Percentiles rank a stretch among this genome's conserved stretches.
Conservation (phyloP, 2,329 filamentous ascomycete genomes). For the Aspergillus tamarii region DNA sequence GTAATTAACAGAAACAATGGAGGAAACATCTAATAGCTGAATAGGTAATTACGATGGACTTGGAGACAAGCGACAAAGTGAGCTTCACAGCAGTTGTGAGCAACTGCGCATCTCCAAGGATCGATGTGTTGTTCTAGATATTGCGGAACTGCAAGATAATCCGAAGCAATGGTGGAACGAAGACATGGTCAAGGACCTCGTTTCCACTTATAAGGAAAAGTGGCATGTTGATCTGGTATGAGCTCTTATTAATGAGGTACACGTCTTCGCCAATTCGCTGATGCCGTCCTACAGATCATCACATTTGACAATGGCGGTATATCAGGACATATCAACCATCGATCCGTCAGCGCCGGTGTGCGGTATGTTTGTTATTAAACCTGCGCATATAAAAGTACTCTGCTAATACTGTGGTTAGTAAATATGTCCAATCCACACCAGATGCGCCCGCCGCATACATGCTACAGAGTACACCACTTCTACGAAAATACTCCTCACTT, state of each 20-base stretch:
- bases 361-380: constrained; percentile 30
- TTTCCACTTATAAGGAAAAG: constrained; percentile 38
- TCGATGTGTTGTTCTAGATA: constrained; percentile 42
- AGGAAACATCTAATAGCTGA: background rate
- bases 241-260: background rate
- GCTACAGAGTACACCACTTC: constrained; percentile 38
- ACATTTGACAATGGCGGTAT: constrained; percentile 47
- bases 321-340: constrained; percentile 46
- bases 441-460: constrained; percentile 39
- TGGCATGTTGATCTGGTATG: constrained; percentile 45
- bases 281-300: constrained; percentile 33
- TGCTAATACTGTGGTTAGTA: background rate
- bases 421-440: constrained; percentile 33
- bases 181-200: constrained; percentile 33
- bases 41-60: constrained; percentile 27
- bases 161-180: constrained; percentile 46
- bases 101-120: constrained; percentile 26
- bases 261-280: background rate
- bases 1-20: rapidly evolving
- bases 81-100: constrained; percentile 27
- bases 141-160: constrained; percentile 43
- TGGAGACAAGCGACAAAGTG: constrained; percentile 23
- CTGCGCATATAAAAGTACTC: background rate
- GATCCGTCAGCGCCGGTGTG: constrained; percentile 45
- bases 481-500: constrained; percentile 45